Conservation (phyloP, 1,284 basidiomycete genomes). For the Salmacisia buchloeana region DNA sequence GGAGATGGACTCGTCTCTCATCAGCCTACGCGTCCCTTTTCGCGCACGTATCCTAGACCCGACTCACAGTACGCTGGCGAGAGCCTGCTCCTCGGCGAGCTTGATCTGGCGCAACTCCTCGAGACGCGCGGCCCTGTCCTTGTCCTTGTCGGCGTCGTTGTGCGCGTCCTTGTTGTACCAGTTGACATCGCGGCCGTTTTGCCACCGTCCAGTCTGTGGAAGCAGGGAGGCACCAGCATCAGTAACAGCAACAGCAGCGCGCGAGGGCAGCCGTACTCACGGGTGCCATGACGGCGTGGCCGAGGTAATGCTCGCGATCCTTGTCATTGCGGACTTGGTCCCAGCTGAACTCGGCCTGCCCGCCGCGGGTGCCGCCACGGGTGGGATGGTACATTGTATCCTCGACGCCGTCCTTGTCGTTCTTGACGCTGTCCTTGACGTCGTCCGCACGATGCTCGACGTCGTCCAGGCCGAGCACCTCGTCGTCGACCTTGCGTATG, state of each 20-base stretch:
- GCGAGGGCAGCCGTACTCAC: background rate
- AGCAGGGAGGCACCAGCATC: background rate
- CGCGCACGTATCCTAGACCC: background rate
- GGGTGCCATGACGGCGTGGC: slow-evolving; percentile 45
- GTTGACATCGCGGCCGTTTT: slow-evolving; percentile 43
- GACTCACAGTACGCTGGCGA: slow-evolving; percentile 32
- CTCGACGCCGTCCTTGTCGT: too few species aligned
- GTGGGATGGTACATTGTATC: too few species aligned
- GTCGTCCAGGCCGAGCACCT: too few species aligned
- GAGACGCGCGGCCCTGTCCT: slow-evolving; percentile 9
- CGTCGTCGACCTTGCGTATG: too few species aligned
- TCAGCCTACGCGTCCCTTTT: too few species aligned
- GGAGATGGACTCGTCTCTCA: background rate
- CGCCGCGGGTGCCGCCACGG: slow-evolving; percentile 43
- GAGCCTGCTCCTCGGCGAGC: slow-evolving; percentile 37
- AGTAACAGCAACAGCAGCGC: background rate
- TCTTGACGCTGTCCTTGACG: too few species aligned
- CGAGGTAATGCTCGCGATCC: slow-evolving; percentile 47
- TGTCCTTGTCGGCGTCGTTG: background rate
- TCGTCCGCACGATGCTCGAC: too few species aligned
- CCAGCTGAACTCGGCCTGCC: slow-evolving; percentile 46
- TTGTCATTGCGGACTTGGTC: slow-evolving; percentile 42
- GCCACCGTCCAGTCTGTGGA: slow-evolving; percentile 39
- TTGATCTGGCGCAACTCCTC: slow-evolving; percentile 42
- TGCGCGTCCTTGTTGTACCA: slow-evolving; percentile 49